phyloP scores from a whole-genome alignment of 805 yeast species.

The Candida tallmaniae region DNA sequence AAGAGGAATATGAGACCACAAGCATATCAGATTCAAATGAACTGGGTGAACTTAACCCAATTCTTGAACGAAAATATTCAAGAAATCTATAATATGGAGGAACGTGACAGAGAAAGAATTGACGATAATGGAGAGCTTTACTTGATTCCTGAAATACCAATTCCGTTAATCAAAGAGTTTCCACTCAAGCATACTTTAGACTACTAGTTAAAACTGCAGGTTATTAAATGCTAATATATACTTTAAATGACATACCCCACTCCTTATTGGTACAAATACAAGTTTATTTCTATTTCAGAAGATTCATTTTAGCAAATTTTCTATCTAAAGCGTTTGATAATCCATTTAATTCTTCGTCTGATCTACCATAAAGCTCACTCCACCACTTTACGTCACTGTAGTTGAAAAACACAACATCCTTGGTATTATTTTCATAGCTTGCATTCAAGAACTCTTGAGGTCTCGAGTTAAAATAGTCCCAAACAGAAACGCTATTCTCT shows the following conservation, averaged over 20 bases:
- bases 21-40: conserved; percentile 75
- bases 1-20: conserved; percentile 72
- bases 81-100: conserved; percentile 80
- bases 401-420: conserved; percentile 53
- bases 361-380: conserved; percentile 78
- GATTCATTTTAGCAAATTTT: conserved; percentile 37
- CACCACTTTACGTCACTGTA: conserved; percentile 74
- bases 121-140: conserved; percentile 87
- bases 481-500: conserved; percentile 65
- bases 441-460: conserved; percentile 61
- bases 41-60: conserved; percentile 52
- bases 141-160: conserved; percentile 68
- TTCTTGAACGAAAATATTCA: conserved; percentile 55
- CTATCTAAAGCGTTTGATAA: conserved; percentile 35
- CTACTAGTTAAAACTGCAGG: conserved; percentile 28
- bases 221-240: not conserved
- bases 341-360: conserved; percentile 52
- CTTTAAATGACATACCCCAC: not conserved
- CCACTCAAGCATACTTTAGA: conserved; percentile 56
- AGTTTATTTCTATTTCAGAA: conserved; percentile 3
- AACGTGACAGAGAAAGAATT: conserved; percentile 80
- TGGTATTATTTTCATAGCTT: conserved; percentile 29
- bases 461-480: conserved; percentile 90
- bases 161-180: conserved; percentile 62
- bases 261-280: not conserved